A percentile compares a stretch with the other conserved stretches of the same genome.
phyloP scores from a whole-genome alignment of 2,329 filamentous ascomycete genomes.

The Neoarthrinium moseri region DNA sequence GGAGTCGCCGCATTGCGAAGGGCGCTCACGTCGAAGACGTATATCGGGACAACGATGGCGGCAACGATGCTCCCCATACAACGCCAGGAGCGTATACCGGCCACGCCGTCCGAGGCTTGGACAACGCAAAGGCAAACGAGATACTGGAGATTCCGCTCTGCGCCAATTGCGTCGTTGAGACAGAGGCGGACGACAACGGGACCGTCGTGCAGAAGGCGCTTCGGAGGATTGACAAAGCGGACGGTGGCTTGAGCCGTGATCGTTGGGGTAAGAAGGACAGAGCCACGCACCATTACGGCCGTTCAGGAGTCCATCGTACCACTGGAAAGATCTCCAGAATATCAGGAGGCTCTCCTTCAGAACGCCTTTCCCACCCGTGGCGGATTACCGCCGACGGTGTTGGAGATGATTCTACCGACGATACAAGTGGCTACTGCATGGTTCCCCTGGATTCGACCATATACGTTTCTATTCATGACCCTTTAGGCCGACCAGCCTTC shows the following conservation, averaged over 20 bases:
- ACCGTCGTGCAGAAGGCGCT: constrained; percentile 40
- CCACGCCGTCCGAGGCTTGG: constrained; percentile 10
- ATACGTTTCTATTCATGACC: constrained; percentile 51
- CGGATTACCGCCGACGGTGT: constrained; percentile 12
- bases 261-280: constrained; percentile 38
- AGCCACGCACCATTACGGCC: constrained; percentile 10
- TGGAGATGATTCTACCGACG: constrained; percentile 10
- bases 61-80: constrained; percentile 1
- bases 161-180: constrained; percentile 40
- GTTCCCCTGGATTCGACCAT: constrained; percentile 33
- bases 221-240: constrained; percentile 38
- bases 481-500: constrained; percentile 45
- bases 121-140: constrained; percentile 32
- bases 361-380: background rate
- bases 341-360: constrained; percentile 4
- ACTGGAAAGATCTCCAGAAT: constrained; percentile 5
- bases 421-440: constrained; percentile 16
- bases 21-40: constrained; percentile 34
- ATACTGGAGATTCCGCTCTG: constrained; percentile 49
- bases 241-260: constrained; percentile 45
- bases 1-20: constrained; percentile 35
- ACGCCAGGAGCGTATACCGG: background rate
- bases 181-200: constrained; percentile 34
- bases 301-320: constrained; percentile 16
- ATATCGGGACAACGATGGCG: constrained; percentile 21